A percentile compares a stretch with the other conserved stretches of the same genome.
phyloP scores from a whole-genome alignment of 441 rosid species.

The Adansonia grandidieri region DNA sequence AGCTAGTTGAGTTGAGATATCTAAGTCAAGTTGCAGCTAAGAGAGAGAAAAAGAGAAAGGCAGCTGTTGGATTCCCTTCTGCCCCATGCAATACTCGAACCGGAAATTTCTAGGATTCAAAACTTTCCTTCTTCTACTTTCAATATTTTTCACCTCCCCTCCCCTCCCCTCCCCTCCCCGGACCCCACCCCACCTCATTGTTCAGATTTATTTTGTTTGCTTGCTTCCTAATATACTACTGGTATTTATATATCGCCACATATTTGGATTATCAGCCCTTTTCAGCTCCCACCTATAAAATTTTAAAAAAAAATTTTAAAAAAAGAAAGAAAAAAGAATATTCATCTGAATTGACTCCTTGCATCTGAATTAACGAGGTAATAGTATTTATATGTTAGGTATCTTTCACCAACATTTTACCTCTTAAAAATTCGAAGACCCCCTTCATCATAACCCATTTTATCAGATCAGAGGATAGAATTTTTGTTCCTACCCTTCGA shows the following conservation, averaged over 20 bases:
- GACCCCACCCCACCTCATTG: too few species aligned
- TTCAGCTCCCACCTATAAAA: neutral
- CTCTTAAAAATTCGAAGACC: neutral
- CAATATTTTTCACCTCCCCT: too few species aligned
- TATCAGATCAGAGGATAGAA: neutral
- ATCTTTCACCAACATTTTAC: neutral
- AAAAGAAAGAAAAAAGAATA: neutral
- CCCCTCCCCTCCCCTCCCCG: neutral
- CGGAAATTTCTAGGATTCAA: too few species aligned
- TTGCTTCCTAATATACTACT: neutral
- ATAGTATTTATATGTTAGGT: neutral
- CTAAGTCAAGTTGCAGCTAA: constrained; percentile 37
- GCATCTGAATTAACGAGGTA: neutral
- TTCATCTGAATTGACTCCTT: neutral
- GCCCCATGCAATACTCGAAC: too few species aligned
- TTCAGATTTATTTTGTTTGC: neutral
- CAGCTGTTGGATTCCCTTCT: constrained; percentile 32
- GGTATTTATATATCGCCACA: neutral
- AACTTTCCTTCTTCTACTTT: too few species aligned
- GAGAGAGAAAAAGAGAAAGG: neutral
- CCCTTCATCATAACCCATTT: neutral
- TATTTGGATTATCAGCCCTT: neutral
- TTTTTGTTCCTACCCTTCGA: neutral
- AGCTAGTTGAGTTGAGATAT: constrained; percentile 22
- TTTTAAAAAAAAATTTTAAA: too few species aligned